Conservation (phyloP, 768 basidiomycete species). For the Amanita brunnescens region DNA sequence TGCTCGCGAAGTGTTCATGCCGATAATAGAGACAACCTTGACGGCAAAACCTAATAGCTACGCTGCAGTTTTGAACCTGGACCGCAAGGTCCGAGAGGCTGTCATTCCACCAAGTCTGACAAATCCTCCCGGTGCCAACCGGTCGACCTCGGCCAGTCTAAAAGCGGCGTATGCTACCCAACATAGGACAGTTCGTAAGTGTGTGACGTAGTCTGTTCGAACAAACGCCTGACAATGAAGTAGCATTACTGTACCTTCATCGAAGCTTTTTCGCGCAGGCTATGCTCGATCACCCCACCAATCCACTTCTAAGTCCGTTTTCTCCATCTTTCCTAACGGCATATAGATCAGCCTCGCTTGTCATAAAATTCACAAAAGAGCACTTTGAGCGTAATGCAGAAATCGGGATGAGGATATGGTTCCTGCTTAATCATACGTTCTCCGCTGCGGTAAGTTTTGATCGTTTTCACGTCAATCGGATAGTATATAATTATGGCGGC, state of each 20-base stretch:
- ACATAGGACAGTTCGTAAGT: slow-evolving; percentile 51
- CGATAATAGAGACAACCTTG: slow-evolving; percentile 40
- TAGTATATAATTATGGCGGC: neutral
- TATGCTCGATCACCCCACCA: slow-evolving; percentile 42
- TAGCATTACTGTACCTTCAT: slow-evolving; percentile 45
- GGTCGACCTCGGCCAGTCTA: slow-evolving; percentile 40
- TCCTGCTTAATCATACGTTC: slow-evolving; percentile 41
- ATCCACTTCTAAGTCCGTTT: slow-evolving; percentile 46
- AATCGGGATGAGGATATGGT: slow-evolving; percentile 43
- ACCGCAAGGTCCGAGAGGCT: slow-evolving; percentile 39
- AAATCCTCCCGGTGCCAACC: slow-evolving; percentile 36
- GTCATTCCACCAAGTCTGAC: slow-evolving; percentile 39
- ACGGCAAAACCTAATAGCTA: slow-evolving; percentile 39
- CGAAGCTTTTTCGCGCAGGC: slow-evolving; percentile 52
- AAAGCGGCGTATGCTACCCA: slow-evolving; percentile 49
- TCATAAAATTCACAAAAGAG: slow-evolving; percentile 41
- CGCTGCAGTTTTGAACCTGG: slow-evolving; percentile 38
- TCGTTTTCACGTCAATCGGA: slow-evolving; percentile 1
- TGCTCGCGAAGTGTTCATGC: slow-evolving; percentile 38
- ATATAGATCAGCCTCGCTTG: slow-evolving; percentile 40
- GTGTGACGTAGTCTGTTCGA: neutral
- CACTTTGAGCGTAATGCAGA: slow-evolving; percentile 39
- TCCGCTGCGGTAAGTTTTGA: slow-evolving; percentile 35
- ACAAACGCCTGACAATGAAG: slow-evolving; percentile 5
- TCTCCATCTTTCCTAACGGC: slow-evolving; percentile 50